Base-by-base conservation (phyloP, 2,329 filamentous ascomycete genomes). In the Zymoseptoria pseudotritici region DNA sequence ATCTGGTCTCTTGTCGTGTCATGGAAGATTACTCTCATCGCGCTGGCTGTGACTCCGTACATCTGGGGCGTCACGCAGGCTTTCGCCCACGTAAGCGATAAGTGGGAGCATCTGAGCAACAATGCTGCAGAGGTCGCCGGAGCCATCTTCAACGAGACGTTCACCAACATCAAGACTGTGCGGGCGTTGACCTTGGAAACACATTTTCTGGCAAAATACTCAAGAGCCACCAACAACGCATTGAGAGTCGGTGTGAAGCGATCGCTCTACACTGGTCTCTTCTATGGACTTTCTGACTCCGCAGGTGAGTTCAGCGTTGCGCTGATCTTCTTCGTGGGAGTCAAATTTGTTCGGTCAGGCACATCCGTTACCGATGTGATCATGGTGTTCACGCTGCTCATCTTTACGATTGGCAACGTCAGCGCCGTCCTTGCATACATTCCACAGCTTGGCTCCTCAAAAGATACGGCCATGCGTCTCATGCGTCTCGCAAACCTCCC, bases 241-340 rank as follows among this genome's bases (percentile, higher is more conserved):
- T 80, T 89, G 52, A 74, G 72, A 0, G 75, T 88, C 0, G 91
- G 92, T 0, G 69, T 87, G 10, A 82, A 82, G 63, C 83, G 89
- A 26, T 88, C 88, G 0, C 70, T 81, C 0, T 88, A 84, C 66
- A 84, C 85, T 0, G 90, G 90, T 0, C 74, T 86, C 4, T 80
- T 93, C 6, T 95, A 86, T 69, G 93, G 92, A 0, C 73, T 94
- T n/a, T 86, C 87, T 36, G 88, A 95, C 67, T 86, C 86, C 0
- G 81, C 86, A 19, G 83, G 86, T 49, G 83, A 86, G 61, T 90
- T 90, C 68, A 80, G 90, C 13, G 87, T 85, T 70, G 90, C 91
- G 0, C 76, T 96, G 3, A 83, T 96, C 9, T 94, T 96, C 71
- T 96, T 88, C 76, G 95, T 93, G 70, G 90, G 89, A 2, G 84